Evolutionary conservation across 2,329 filamentous ascomycete species (phyloP).

Genomic region (Endoconidiophora polonica): DNA sequence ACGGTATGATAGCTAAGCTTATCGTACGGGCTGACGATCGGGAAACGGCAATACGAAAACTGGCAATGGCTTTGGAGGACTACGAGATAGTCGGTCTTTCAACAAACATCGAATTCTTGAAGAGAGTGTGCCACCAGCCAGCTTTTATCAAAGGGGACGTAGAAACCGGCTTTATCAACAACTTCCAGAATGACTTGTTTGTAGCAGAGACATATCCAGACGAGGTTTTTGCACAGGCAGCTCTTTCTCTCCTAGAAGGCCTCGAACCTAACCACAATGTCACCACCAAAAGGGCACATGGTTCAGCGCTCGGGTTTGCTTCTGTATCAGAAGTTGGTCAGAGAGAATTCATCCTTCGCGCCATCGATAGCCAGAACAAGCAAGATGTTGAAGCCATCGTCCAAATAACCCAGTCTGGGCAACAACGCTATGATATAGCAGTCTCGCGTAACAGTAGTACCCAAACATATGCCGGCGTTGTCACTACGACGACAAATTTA

Average conservation of each 20-base stretch:
- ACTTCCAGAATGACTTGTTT: slow-evolving; percentile 69
- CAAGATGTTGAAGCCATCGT: background rate
- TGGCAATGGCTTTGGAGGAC: slow-evolving; percentile 62
- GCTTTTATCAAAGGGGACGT: slow-evolving; percentile 78
- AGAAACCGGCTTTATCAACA: slow-evolving; percentile 92
- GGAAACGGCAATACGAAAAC: slow-evolving; percentile 64
- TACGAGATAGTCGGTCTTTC: slow-evolving; percentile 88
- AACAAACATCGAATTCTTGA: slow-evolving; percentile 95
- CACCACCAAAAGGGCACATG: background rate
- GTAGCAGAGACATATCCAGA: slow-evolving; percentile 39
- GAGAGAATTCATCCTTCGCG: slow-evolving; percentile 3
- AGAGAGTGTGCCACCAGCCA: slow-evolving; percentile 63
- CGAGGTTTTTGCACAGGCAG: slow-evolving; percentile 75
- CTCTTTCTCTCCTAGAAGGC: slow-evolving; percentile 33
- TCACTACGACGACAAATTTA: slow-evolving; percentile 9
- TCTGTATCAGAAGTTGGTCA: background rate
- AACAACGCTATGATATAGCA: background rate
- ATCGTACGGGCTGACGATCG: slow-evolving; percentile 74
- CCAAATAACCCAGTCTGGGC: background rate
- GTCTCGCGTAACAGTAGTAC: background rate
- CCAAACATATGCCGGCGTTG: background rate
- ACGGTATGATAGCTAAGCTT: slow-evolving; percentile 97
- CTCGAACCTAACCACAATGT: background rate
- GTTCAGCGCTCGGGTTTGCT: background rate
- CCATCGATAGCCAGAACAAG: background rate